Conservation (phyloP, 2,329 filamentous ascomycete genomes). For the Parastagonospora avenae region DNA sequence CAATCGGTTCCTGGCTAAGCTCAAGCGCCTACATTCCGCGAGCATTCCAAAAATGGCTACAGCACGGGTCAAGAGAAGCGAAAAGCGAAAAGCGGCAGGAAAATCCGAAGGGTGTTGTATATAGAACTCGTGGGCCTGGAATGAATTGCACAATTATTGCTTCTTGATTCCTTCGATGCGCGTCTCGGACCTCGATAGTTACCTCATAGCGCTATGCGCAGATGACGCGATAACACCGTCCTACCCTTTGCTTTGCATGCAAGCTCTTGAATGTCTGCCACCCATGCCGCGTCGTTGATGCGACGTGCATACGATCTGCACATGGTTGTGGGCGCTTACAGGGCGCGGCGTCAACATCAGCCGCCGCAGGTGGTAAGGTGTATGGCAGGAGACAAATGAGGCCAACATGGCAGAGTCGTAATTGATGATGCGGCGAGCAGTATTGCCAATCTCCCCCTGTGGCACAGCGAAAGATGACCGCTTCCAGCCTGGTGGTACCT, state of each 20-base stretch:
- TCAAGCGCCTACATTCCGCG: slow-evolving; percentile 3
- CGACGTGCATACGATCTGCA: background rate
- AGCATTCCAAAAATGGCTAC: background rate
- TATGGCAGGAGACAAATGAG: too few relatives aligned
- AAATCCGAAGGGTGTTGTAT: background rate
- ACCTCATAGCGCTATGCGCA: background rate
- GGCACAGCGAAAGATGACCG: slow-evolving; percentile 1
- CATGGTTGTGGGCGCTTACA: background rate
- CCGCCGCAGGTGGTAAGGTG: background rate
- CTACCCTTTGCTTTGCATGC: background rate
- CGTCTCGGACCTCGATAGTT: background rate
- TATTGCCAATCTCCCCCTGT: slow-evolving; percentile 1
- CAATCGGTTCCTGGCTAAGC: slow-evolving; percentile 1
- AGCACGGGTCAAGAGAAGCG: background rate
- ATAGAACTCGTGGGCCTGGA: too few relatives aligned
- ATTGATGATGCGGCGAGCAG: background rate
- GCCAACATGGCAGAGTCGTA: background rate
- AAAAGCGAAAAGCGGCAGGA: slow-evolving; percentile 2
- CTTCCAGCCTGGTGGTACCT: background rate
- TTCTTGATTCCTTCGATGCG: too few relatives aligned
- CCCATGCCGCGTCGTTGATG: background rate
- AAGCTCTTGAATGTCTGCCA: background rate
- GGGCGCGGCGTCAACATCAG: background rate
- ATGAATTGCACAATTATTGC: too few relatives aligned
- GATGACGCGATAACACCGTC: too few relatives aligned